Evolutionary conservation across 1,139 yeast species (phyloP).

Genomic region (Cylindricascospora bacillispora): DNA sequence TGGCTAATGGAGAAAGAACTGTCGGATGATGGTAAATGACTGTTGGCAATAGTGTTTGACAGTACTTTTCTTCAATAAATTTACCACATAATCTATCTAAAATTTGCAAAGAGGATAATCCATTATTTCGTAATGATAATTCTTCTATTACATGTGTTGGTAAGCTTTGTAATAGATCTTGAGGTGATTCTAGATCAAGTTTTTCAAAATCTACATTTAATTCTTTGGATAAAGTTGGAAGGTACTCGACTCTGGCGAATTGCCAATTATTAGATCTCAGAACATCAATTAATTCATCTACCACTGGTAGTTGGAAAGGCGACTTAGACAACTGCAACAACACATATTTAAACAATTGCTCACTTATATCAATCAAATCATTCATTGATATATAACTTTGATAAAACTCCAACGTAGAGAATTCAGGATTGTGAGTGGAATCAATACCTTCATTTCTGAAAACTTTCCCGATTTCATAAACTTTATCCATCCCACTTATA

Average conservation of each 20-base stretch:
- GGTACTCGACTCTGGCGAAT: slow-evolving; percentile 39
- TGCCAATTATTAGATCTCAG: slow-evolving; percentile 20
- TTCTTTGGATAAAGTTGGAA: slow-evolving; percentile 40
- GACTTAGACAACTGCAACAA: slow-evolving; percentile 12
- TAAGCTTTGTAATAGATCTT: slow-evolving; percentile 25
- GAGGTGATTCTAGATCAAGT: slow-evolving; percentile 26
- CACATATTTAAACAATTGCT: slow-evolving; percentile 38
- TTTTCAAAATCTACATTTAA: slow-evolving; percentile 29
- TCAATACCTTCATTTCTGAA: slow-evolving; percentile 93
- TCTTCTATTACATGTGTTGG: slow-evolving; percentile 6
- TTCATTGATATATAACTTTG: slow-evolving; percentile 91
- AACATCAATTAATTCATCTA: slow-evolving; percentile 31
- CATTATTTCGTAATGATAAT: slow-evolving; percentile 3
- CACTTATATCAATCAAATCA: slow-evolving; percentile 62
- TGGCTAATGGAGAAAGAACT: slow-evolving; percentile 76
- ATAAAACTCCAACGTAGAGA: slow-evolving; percentile 94
- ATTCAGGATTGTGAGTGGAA: slow-evolving; percentile 96
- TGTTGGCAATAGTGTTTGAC: slow-evolving; percentile 43
- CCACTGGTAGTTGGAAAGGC: slow-evolving; percentile 2
- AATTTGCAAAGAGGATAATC: slow-evolving; percentile 36
- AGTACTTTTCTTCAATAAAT: slow-evolving; percentile 46
- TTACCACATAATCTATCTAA: slow-evolving; percentile 52
- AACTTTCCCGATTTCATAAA: slow-evolving; percentile 75
- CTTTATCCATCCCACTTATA: slow-evolving; percentile 71
- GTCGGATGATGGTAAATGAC: slow-evolving; percentile 78